Percentiles rank a stretch among this genome's conserved stretches.
These are phyloP conservation scores for Globisporangium barbulae DNA, from an alignment of 352 stramenopile species.

Conservation along the genomic window DNA sequence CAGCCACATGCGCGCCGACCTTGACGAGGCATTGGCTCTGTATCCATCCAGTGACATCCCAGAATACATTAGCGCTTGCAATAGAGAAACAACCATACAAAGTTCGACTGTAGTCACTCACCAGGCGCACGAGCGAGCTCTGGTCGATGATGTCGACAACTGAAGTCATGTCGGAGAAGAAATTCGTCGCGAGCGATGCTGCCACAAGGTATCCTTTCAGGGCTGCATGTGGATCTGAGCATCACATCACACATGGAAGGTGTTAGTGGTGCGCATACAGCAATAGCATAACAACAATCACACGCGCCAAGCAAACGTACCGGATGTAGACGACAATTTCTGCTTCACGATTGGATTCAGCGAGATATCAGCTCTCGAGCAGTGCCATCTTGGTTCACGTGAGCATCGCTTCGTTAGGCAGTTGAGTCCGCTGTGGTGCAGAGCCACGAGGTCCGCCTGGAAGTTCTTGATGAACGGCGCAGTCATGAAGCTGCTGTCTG, in stretches of 20 bases:
- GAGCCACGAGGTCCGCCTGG: constrained; percentile 50
- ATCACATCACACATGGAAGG: constrained; percentile 8
- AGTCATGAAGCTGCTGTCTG: constrained; percentile 30
- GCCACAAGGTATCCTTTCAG: constrained; percentile 73
- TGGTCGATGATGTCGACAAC: constrained; percentile 83
- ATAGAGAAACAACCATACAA: neutral
- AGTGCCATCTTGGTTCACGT: constrained; percentile 80
- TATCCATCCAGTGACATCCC: neutral
- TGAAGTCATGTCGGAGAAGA: constrained; percentile 66
- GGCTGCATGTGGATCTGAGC: constrained; percentile 59
- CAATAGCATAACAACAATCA: constrained; percentile 6
- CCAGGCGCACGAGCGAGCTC: constrained; percentile 77
- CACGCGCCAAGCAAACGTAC: constrained; percentile 23
- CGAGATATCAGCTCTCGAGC: constrained; percentile 59
- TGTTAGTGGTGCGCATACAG: neutral
- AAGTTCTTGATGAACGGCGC: constrained; percentile 50
- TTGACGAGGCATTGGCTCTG: constrained; percentile 85
- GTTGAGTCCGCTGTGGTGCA: constrained; percentile 51
- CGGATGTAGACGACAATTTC: constrained; percentile 54
- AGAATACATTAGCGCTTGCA: neutral
- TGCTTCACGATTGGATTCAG: constrained; percentile 72
- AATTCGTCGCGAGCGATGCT: constrained; percentile 78
- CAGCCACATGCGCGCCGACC: constrained; percentile 70
- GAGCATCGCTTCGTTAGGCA: constrained; percentile 53
- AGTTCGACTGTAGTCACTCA: constrained; percentile 12